Conservation (phyloP, 2,329 filamentous ascomycete species). For the Epichloe uncinata region DNA sequence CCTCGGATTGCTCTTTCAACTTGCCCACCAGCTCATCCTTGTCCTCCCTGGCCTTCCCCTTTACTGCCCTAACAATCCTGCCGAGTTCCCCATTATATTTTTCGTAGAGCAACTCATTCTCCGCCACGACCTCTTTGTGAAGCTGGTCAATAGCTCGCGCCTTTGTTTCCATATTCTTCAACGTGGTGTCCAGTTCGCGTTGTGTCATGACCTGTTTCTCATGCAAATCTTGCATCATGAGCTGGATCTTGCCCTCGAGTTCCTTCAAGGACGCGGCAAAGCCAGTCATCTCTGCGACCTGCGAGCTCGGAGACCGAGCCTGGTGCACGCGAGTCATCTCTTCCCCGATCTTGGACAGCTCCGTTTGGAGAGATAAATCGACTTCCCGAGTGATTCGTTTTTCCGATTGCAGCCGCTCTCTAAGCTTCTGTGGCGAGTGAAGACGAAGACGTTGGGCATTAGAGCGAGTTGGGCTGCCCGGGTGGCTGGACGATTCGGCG, state of each 20-base stretch:
- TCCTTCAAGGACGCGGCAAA: constrained; percentile 41
- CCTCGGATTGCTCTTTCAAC: constrained; percentile 62
- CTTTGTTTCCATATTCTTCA: constrained; percentile 64
- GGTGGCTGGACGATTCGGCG: constrained; percentile 12
- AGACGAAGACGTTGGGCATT: constrained; percentile 45
- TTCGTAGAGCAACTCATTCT: constrained; percentile 88
- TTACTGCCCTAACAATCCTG: constrained; percentile 65
- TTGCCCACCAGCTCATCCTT: constrained; percentile 63
- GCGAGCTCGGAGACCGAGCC: constrained; percentile 9
- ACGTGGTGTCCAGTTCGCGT: constrained; percentile 55
- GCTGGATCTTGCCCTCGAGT: constrained; percentile 55
- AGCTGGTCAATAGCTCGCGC: constrained; percentile 74
- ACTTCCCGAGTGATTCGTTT: constrained; percentile 59
- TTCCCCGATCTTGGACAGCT: constrained; percentile 66
- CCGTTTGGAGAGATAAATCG: constrained; percentile 56
- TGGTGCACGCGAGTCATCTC: constrained; percentile 53
- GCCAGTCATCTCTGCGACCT: constrained; percentile 14
- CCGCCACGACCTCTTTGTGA: constrained; percentile 74
- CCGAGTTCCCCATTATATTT: constrained; percentile 84
- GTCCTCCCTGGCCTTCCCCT: constrained; percentile 58
- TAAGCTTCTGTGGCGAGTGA: constrained; percentile 60
- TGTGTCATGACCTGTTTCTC: constrained; percentile 51
- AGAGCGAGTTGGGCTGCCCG: constrained; percentile 18
- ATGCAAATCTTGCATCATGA: constrained; percentile 43
- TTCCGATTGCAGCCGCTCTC: constrained; percentile 75